Evolutionary conservation across 805 yeast species (phyloP).

Genomic region (Saturnispora zaruensis): DNA sequence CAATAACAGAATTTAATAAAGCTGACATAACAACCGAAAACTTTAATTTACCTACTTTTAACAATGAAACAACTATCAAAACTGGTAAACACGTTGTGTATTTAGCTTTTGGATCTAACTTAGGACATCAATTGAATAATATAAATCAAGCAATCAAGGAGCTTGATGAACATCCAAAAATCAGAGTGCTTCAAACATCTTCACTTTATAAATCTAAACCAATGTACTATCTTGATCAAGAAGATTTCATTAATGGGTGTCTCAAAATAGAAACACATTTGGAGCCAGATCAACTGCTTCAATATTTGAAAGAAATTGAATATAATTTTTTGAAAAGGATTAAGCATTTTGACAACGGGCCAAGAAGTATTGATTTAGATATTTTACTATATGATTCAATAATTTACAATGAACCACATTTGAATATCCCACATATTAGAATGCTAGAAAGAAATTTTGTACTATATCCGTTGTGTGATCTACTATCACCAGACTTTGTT

Average conservation of each 20-base stretch:
- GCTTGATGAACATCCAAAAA: conserved; percentile 28
- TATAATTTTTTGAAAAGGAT: conserved; percentile 60
- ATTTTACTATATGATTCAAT: conserved; percentile 62
- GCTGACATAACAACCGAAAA: conserved; percentile 14
- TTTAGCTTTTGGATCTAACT: conserved; percentile 85
- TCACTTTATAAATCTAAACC: conserved; percentile 84
- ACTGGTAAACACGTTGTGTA: conserved; percentile 43
- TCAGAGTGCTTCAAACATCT: conserved; percentile 54
- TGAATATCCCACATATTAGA: conserved; percentile 77
- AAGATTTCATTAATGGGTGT: conserved; percentile 78
- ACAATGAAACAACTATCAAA: conserved; percentile 15
- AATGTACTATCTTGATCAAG: conserved; percentile 80
- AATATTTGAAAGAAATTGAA: conserved; percentile 65
- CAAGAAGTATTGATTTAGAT: conserved; percentile 85
- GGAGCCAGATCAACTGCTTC: conserved; percentile 56
- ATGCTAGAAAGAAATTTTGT: conserved; percentile 91
- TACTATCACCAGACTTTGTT: conserved; percentile 51
- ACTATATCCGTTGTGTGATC: conserved; percentile 77
- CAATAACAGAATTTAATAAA: conserved; percentile 19
- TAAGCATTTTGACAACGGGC: conserved; percentile 82
- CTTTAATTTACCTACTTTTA: conserved; percentile 25
- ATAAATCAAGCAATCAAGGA: conserved; percentile 47
- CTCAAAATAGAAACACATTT: conserved; percentile 53
- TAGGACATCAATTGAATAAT: conserved; percentile 61
- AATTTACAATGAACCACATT: conserved; percentile 45